phyloP scores from a whole-genome alignment of 2,329 filamentous ascomycete genomes.

The Pezicula rhizophila region DNA sequence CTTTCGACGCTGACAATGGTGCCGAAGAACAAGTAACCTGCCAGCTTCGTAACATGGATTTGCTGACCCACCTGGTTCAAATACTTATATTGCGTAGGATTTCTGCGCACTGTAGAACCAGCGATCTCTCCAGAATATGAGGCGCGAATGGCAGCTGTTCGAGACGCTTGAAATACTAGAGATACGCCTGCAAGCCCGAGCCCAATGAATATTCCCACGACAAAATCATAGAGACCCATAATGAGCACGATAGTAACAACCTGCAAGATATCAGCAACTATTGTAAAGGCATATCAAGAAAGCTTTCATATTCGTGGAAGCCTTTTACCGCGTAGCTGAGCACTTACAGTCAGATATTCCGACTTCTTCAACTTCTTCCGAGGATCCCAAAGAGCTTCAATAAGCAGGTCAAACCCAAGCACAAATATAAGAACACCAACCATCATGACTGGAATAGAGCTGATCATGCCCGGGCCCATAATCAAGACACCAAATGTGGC shows the following conservation, averaged over 20 bases:
- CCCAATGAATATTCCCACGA: conserved; percentile 85
- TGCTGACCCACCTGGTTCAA: conserved; percentile 80
- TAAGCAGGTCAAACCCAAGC: conserved; percentile 83
- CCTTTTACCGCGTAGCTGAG: background rate
- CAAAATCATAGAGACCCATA: conserved; percentile 97
- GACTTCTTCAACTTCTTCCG: conserved; percentile 80
- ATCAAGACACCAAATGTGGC: conserved; percentile 79
- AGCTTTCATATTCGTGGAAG: too few relatives aligned
- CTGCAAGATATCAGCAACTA: conserved; percentile 31
- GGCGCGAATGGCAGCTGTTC: conserved; percentile 80
- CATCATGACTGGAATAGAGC: conserved; percentile 94
- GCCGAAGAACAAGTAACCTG: conserved; percentile 96
- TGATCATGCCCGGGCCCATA: conserved; percentile 80
- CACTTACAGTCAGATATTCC: conserved; percentile 76
- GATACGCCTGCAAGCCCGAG: conserved; percentile 88
- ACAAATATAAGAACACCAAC: conserved; percentile 93
- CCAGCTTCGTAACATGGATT: conserved; percentile 85
- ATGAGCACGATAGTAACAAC: conserved; percentile 84
- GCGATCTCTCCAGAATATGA: conserved; percentile 87
- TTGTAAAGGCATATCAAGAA: too few relatives aligned
- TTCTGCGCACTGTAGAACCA: conserved; percentile 85
- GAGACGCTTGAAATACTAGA: conserved; percentile 85
- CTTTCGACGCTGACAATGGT: conserved; percentile 95
- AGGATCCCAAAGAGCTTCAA: conserved; percentile 83
- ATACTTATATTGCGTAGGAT: conserved; percentile 83